Percentiles rank a stretch among this genome's conserved stretches.
Evolutionary conservation across 768 basidiomycete species (phyloP).

Genomic region (Clathrus columnatus): DNA sequence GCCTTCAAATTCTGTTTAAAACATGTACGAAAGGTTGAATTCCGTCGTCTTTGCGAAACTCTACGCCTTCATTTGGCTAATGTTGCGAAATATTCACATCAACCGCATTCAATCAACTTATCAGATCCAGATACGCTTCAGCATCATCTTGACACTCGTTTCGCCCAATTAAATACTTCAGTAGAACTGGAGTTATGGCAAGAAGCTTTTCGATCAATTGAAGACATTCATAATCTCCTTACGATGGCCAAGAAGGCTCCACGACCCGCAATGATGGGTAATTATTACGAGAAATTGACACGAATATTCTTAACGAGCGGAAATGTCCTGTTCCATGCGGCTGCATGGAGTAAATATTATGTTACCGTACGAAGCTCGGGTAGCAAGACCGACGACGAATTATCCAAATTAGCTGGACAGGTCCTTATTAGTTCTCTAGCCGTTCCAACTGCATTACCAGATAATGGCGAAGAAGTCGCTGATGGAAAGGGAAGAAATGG

Average conservation of each 20-base stretch:
- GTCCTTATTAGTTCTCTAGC: conserved; percentile 90
- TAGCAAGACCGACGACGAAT: conserved; percentile 68
- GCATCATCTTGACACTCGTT: conserved; percentile 93
- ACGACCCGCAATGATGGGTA: conserved; percentile 94
- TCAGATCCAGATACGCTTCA: conserved; percentile 91
- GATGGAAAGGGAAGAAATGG: conserved; percentile 57
- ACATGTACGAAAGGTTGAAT: conserved; percentile 92
- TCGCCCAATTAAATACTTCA: conserved; percentile 91
- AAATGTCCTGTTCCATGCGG: conserved; percentile 91
- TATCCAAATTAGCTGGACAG: conserved; percentile 75
- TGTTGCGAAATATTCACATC: conserved; percentile 91
- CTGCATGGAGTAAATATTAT: conserved; percentile 88
- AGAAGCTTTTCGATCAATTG: conserved; percentile 95
- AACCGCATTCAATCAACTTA: conserved; percentile 90
- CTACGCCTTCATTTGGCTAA: conserved; percentile 91
- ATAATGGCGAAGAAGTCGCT: conserved; percentile 37
- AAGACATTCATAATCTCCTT: conserved; percentile 94
- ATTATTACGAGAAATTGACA: conserved; percentile 96
- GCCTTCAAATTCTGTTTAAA: conserved; percentile 95
- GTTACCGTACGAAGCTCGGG: conserved; percentile 62
- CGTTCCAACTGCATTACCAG: conserved; percentile 69
- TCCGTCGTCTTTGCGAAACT: conserved; percentile 93
- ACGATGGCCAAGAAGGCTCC: conserved; percentile 90
- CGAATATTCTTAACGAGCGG: conserved; percentile 95
- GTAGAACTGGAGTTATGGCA: conserved; percentile 99